Evolutionary conservation across 495 filamentous ascomycete species (phyloP).

Genomic region (Trichoderma reesei): DNA sequence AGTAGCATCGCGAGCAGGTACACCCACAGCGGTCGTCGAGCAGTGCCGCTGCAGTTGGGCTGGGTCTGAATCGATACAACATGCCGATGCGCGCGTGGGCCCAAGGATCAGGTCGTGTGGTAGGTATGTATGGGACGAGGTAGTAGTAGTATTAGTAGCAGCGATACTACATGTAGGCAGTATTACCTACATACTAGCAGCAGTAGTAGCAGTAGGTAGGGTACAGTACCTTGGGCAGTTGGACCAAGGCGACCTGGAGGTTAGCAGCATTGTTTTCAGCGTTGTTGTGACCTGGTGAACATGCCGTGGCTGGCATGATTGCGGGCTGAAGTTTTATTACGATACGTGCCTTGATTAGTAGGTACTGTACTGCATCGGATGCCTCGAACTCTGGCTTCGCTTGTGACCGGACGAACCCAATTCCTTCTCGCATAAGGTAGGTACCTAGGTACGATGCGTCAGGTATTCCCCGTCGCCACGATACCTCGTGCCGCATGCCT

Average conservation of each 20-base stretch:
- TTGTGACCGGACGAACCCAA: background rate
- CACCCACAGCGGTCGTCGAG: background rate
- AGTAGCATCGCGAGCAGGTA: background rate
- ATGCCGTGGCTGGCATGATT: background rate
- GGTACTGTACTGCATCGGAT: background rate
- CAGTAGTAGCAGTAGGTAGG: no score
- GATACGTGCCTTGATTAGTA: no score
- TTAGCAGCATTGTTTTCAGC: no score
- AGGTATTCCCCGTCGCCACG: background rate
- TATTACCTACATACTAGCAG: background rate
- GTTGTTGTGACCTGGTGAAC: no score
- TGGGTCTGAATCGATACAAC: conserved; percentile 1
- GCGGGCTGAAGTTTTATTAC: no score
- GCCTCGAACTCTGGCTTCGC: background rate
- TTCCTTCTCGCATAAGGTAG: conserved; percentile 1
- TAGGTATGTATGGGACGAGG: no score
- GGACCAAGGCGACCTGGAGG: no score
- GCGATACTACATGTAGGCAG: no score
- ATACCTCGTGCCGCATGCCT: background rate
- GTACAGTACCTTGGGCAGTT: no score
- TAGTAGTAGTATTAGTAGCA: no score
- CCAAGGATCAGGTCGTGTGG: no score
- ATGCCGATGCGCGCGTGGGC: background rate
- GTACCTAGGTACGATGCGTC: no score
- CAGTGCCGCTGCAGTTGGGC: background rate